These are phyloP conservation scores for Camellia sinensis DNA, from an alignment of 148 eudicot species.

Conservation along the genomic window DNA sequence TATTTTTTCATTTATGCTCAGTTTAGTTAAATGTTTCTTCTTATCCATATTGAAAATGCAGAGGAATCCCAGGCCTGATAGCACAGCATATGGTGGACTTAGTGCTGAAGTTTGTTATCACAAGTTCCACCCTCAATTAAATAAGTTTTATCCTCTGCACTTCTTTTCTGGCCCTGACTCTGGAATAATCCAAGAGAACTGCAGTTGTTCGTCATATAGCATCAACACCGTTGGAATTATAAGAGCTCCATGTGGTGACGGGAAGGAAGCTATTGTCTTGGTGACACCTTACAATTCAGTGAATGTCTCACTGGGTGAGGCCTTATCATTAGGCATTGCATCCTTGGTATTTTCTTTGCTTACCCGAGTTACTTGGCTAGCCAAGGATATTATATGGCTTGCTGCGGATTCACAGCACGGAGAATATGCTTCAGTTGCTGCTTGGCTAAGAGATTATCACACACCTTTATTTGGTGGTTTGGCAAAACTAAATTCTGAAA, in stretches of 20 bases:
- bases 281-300: conserved; percentile 88
- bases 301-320: conserved; percentile 51
- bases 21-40: not conserved
- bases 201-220: conserved; percentile 51
- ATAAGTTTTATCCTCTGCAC: conserved; percentile 71
- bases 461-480: conserved; percentile 54
- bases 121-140: conserved; percentile 49
- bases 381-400: conserved; percentile 97
- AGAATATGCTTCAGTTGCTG: conserved; percentile 72
- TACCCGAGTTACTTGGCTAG: conserved; percentile 79
- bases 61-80: conserved; percentile 60
- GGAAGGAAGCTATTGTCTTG: conserved; percentile 90
- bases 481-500: conserved; percentile 25
- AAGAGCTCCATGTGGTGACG: conserved; percentile 98
- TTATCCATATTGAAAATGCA: conserved; percentile 26
- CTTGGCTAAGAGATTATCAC: conserved; percentile 85
- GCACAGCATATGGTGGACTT: conserved; percentile 55
- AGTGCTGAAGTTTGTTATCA: conserved; percentile 87
- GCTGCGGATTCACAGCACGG: conserved; percentile 93
- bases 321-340: conserved; percentile 70
- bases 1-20: not conserved
- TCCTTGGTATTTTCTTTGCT: conserved; percentile 77
- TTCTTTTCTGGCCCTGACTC: conserved; percentile 66
- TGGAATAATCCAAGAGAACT: conserved; percentile 48
- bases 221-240: conserved; percentile 76